phyloP scores from a whole-genome alignment of 495 filamentous ascomycete genomes.

The Xylaria telfairii region DNA sequence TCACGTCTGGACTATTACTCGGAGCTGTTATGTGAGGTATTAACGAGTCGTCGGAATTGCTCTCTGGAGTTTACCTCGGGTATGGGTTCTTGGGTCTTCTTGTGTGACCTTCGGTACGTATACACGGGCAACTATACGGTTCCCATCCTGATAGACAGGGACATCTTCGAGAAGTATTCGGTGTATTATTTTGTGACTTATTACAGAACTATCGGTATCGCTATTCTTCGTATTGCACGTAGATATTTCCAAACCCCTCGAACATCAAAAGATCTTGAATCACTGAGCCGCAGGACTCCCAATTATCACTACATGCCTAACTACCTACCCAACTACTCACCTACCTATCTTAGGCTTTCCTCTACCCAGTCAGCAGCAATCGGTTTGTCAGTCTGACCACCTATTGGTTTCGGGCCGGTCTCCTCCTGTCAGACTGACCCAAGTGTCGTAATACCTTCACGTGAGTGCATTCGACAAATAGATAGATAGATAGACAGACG shows the following conservation, averaged over 20 bases:
- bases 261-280: neutral
- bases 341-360: neutral
- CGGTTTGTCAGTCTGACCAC: neutral
- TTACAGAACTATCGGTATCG: neutral
- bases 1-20: neutral
- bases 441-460: neutral
- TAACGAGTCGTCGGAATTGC: neutral
- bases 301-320: too few relatives aligned
- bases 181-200: neutral
- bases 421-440: neutral
- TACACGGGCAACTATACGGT: neutral
- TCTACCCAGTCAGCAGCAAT: neutral
- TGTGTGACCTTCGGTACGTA: neutral
- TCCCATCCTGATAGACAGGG: neutral
- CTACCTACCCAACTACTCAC: too few relatives aligned
- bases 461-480: too few relatives aligned
- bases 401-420: neutral
- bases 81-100: neutral
- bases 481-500: too few relatives aligned
- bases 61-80: neutral
- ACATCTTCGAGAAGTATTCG: neutral
- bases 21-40: neutral
- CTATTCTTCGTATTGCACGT: neutral
- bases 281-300: neutral
- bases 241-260: neutral